These are phyloP conservation scores for Eucalyptus cloeziana DNA, from an alignment of 345 rosid species.

Conservation along the genomic window DNA sequence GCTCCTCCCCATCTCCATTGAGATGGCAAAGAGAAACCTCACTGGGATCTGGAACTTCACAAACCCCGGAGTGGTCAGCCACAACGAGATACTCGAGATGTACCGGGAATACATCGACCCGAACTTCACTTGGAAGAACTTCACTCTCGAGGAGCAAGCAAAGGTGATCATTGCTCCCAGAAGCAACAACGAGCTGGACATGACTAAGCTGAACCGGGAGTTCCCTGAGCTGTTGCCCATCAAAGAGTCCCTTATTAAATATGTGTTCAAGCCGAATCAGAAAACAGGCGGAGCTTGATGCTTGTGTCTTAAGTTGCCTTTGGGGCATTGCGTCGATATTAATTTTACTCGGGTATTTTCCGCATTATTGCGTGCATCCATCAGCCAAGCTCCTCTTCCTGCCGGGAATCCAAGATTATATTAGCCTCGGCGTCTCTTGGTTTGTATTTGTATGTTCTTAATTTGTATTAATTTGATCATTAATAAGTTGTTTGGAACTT, in stretches of 20 bases:
- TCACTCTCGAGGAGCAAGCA: slow-evolving; percentile 81
- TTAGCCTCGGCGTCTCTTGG: not conserved
- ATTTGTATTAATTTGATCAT: slow-evolving; percentile 3
- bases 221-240: slow-evolving; percentile 81
- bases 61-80: slow-evolving; percentile 84
- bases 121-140: slow-evolving; percentile 74
- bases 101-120: slow-evolving; percentile 58
- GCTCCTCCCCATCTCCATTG: slow-evolving; percentile 77
- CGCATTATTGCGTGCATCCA: not conserved
- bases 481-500: slow-evolving; percentile 10
- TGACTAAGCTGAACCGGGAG: slow-evolving; percentile 55
- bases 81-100: slow-evolving; percentile 88
- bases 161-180: slow-evolving; percentile 84
- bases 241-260: slow-evolving; percentile 71
- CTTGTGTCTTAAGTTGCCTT: not conserved
- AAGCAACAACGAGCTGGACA: slow-evolving; percentile 93
- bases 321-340: not conserved
- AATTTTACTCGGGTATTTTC: not conserved
- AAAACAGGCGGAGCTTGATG: slow-evolving; percentile 26
- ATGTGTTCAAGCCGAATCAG: slow-evolving; percentile 73
- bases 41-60: slow-evolving; percentile 91
- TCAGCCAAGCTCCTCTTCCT: not conserved
- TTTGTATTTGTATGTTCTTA: slow-evolving; percentile 10
- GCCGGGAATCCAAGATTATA: not conserved
- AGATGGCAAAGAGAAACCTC: slow-evolving; percentile 94